Evolutionary conservation across 192 early-diverging fungal species (phyloP).

Genomic region (Entomortierella lignicola): DNA sequence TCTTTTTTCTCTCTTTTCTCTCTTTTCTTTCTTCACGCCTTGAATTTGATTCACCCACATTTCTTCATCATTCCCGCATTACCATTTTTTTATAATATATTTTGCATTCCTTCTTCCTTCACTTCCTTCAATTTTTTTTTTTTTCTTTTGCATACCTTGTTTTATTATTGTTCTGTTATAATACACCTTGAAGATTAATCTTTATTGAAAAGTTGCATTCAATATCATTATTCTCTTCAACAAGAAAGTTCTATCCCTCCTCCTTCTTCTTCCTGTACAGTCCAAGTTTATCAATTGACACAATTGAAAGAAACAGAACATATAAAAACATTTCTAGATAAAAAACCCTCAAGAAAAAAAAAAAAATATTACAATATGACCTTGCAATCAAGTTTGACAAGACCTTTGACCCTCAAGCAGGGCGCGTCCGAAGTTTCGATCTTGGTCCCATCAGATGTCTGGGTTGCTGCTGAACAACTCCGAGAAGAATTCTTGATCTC

Average conservation of each 20-base stretch:
- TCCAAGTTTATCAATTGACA: not conserved
- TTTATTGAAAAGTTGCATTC: constrained; percentile 50
- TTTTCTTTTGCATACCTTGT: not conserved
- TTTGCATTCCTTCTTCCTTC: constrained; percentile 2
- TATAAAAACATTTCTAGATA: too few species aligned
- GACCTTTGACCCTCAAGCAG: constrained; percentile 84
- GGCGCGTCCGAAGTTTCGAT: constrained; percentile 83
- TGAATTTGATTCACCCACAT: not conserved
- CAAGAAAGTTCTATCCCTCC: too few species aligned
- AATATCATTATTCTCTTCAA: constrained; percentile 18
- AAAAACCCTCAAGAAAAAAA: constrained; percentile 5
- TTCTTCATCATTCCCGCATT: constrained; percentile 8
- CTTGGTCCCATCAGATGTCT: constrained; percentile 84
- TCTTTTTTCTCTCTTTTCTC: constrained; percentile 9
- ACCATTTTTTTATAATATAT: constrained; percentile 1
- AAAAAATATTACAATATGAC: constrained; percentile 22
- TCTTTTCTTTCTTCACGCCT: constrained; percentile 1
- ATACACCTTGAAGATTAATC: constrained; percentile 6
- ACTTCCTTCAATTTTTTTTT: constrained; percentile 15
- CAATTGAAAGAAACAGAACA: too few species aligned
- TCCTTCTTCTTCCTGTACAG: too few species aligned
- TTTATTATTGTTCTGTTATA: not conserved
- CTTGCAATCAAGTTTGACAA: constrained; percentile 52
- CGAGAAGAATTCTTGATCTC: constrained; percentile 75
- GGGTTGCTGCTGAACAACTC: constrained; percentile 90